These are phyloP conservation scores for Pisolithus marmoratus DNA, from an alignment of 768 basidiomycete genomes.

Conservation along the genomic window DNA sequence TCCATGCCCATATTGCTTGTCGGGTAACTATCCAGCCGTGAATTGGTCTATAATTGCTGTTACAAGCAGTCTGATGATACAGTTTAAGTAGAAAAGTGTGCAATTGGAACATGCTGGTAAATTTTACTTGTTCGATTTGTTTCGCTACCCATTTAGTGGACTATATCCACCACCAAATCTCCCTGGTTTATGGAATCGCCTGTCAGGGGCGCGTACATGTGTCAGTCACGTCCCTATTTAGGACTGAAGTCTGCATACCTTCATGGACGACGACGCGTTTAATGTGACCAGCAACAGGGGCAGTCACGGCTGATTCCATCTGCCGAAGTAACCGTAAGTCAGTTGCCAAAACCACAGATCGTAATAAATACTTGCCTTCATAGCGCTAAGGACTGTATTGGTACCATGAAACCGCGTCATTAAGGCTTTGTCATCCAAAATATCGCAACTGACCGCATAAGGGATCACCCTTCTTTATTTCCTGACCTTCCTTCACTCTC, in stretches of 20 bases:
- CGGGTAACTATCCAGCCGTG: too few species aligned
- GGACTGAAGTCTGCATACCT: constrained; percentile 40
- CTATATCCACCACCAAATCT: constrained; percentile 86
- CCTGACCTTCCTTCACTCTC: constrained; percentile 94
- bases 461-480: constrained; percentile 98
- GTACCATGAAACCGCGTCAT: constrained; percentile 8
- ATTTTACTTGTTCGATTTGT: background rate
- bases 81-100: constrained; percentile 6
- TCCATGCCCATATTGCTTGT: too few species aligned
- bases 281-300: constrained; percentile 94
- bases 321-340: constrained; percentile 30
- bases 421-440: constrained; percentile 16
- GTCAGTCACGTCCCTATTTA: constrained; percentile 3
- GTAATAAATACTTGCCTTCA: constrained; percentile 64
- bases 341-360: constrained; percentile 5
- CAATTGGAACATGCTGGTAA: constrained; percentile 5
- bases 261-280: constrained; percentile 89
- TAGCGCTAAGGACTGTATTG: constrained; percentile 79
- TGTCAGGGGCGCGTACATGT: constrained; percentile 20
- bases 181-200: constrained; percentile 95
- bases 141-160: constrained; percentile 41
- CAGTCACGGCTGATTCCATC: constrained; percentile 98
- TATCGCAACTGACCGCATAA: constrained; percentile 65
- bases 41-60: too few species aligned
- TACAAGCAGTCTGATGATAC: constrained; percentile 10